Evolutionary conservation across 441 rosid genomes (phyloP).

Genomic region (Populus hybrid): DNA sequence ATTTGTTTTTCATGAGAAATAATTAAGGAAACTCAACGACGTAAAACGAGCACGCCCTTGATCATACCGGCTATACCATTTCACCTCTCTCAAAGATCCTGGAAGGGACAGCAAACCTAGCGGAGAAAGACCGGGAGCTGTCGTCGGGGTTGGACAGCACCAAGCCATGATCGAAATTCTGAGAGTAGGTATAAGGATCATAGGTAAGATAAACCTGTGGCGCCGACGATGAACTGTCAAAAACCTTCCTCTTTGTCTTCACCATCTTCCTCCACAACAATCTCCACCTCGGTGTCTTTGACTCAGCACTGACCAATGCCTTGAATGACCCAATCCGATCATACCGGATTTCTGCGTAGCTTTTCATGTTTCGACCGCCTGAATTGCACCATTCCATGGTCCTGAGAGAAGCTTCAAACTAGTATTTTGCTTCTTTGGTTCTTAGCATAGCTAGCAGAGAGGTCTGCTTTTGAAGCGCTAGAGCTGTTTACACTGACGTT

Average conservation of each 20-base stretch:
- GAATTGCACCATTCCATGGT: conserved; percentile 31
- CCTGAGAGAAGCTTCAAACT: not conserved
- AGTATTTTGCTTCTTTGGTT: no score
- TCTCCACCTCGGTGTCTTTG: conserved; percentile 49
- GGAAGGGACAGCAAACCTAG: conserved; percentile 70
- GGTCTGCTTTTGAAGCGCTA: not conserved
- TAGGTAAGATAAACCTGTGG: conserved; percentile 33
- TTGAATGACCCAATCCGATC: conserved; percentile 34
- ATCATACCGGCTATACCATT: not conserved
- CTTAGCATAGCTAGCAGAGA: not conserved
- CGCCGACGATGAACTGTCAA: conserved; percentile 25
- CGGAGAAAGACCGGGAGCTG: conserved; percentile 67
- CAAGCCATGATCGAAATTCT: conserved; percentile 65
- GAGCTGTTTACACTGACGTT: not conserved
- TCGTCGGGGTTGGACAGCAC: conserved; percentile 51
- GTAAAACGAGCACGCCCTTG: not conserved
- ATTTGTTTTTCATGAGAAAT: not conserved
- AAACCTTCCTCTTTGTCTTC: conserved; percentile 40
- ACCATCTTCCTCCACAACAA: conserved; percentile 56
- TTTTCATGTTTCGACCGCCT: conserved; percentile 19
- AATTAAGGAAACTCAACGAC: not conserved
- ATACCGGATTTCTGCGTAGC: conserved; percentile 26
- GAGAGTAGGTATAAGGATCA: conserved; percentile 55
- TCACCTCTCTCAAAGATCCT: conserved; percentile 37
- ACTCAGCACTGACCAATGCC: conserved; percentile 6